phyloP scores from a whole-genome alignment of 768 basidiomycete species.

The Podaxis sp. region DNA sequence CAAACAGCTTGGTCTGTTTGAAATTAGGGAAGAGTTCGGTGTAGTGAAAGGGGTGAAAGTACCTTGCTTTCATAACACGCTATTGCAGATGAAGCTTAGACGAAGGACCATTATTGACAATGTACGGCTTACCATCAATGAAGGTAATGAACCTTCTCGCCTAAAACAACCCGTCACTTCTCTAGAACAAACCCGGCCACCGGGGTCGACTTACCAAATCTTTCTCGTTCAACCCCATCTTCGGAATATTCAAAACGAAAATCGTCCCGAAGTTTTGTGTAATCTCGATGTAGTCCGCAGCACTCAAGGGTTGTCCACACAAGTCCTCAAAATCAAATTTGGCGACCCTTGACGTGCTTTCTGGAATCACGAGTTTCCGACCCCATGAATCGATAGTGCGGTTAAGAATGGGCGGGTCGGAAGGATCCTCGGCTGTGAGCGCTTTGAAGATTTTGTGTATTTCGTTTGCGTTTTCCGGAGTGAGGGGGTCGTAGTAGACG shows the following conservation, averaged over 20 bases:
- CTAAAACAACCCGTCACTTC: constrained; percentile 29
- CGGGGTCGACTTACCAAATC: constrained; percentile 56
- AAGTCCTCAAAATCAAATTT: constrained; percentile 83
- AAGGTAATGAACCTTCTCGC: constrained; percentile 97
- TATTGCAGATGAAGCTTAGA: constrained; percentile 19
- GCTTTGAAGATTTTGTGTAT: constrained; percentile 82
- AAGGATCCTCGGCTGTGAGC: constrained; percentile 47
- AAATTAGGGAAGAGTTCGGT: background rate
- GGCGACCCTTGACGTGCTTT: constrained; percentile 76
- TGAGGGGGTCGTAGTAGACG: constrained; percentile 86
- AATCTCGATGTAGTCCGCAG: constrained; percentile 94
- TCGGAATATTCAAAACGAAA: constrained; percentile 83
- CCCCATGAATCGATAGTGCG: constrained; percentile 87
- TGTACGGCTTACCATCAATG: constrained; percentile 67
- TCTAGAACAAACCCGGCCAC: background rate
- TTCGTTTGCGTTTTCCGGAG: constrained; percentile 58
- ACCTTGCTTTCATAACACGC: constrained; percentile 93
- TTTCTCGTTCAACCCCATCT: constrained; percentile 83
- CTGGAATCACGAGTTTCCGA: constrained; percentile 71
- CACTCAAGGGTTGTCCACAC: constrained; percentile 86
- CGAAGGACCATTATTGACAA: background rate
- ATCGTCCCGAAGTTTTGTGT: constrained; percentile 84
- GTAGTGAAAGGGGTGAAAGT: constrained; percentile 2
- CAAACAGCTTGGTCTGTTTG: constrained; percentile 79
- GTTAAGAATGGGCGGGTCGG: constrained; percentile 53